Conservation (phyloP, 805 yeast genomes). For the Kazachstania kunashirensis region DNA sequence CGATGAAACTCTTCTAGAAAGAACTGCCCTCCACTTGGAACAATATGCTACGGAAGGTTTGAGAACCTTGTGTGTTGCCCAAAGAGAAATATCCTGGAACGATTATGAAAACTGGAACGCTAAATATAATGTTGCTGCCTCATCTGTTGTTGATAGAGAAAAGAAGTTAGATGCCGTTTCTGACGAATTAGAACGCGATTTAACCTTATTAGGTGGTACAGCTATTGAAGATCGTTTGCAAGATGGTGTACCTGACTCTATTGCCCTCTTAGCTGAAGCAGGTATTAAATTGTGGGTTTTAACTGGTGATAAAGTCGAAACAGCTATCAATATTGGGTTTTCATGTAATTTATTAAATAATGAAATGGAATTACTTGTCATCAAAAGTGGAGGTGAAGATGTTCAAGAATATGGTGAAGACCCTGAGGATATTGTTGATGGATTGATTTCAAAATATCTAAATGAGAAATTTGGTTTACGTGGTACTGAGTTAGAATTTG, state of each 20-base stretch:
- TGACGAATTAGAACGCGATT: slow-evolving; percentile 58
- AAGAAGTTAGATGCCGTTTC: slow-evolving; percentile 67
- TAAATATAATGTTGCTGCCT: slow-evolving; percentile 54
- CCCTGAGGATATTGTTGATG: slow-evolving; percentile 35
- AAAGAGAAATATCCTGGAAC: slow-evolving; percentile 52
- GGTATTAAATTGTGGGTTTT: slow-evolving; percentile 81
- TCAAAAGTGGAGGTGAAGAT: slow-evolving; percentile 43
- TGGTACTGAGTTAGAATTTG: slow-evolving; percentile 51
- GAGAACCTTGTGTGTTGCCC: slow-evolving; percentile 73
- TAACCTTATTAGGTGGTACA: slow-evolving; percentile 67
- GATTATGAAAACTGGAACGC: slow-evolving; percentile 56
- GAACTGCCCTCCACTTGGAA: slow-evolving; percentile 66
- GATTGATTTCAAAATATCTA: slow-evolving; percentile 44
- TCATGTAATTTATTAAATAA: slow-evolving; percentile 69
- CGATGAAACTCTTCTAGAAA: slow-evolving; percentile 39
- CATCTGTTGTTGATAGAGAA: slow-evolving; percentile 56
- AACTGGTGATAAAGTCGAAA: slow-evolving; percentile 85
- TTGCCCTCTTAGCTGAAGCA: slow-evolving; percentile 56
- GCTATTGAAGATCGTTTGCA: slow-evolving; percentile 81
- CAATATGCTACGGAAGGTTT: slow-evolving; percentile 76
- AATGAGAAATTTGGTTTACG: slow-evolving; percentile 45
- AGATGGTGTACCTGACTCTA: slow-evolving; percentile 80
- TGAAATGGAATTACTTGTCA: slow-evolving; percentile 64
- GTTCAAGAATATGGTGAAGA: slow-evolving; percentile 36
- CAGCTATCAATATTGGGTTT: slow-evolving; percentile 81